These are phyloP conservation scores for Suillus luteus DNA, from an alignment of 768 basidiomycete species.

Conservation along the genomic window DNA sequence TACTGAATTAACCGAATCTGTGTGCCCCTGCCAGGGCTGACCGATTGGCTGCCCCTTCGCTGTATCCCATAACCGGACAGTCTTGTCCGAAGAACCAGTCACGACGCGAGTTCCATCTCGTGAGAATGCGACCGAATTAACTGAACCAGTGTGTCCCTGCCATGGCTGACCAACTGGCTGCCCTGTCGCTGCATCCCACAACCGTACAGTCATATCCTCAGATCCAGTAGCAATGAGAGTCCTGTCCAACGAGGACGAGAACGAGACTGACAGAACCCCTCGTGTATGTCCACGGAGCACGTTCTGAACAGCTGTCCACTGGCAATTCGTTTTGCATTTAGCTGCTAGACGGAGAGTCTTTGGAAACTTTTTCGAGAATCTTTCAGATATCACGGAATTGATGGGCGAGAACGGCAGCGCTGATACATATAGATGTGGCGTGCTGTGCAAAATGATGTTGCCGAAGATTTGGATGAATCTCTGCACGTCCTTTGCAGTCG, in stretches of 20 bases:
- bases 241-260: not conserved
- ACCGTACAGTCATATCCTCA: not conserved
- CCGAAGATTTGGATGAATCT: constrained; percentile 20
- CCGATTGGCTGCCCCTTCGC: not conserved
- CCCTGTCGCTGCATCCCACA: not conserved
- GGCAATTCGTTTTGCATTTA: constrained; percentile 9
- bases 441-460: constrained; percentile 18
- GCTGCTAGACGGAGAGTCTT: not conserved
- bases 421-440: constrained; percentile 29
- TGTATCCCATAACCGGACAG: not conserved
- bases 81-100: not conserved
- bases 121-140: not conserved
- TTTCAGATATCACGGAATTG: constrained; percentile 26
- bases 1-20: not conserved
- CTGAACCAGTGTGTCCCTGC: not conserved
- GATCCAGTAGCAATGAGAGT: not conserved
- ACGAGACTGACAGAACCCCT: not conserved
- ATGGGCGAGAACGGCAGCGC: constrained; percentile 26
- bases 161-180: not conserved
- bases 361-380: not conserved
- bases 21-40: not conserved
- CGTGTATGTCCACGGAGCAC: constrained; percentile 11
- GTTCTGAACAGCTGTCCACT: constrained; percentile 20
- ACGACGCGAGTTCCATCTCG: not conserved
- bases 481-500: constrained; percentile 11